These are phyloP conservation scores for Lineolata rhizophorae DNA, from an alignment of 495 filamentous ascomycete genomes.

Conservation along the genomic window DNA sequence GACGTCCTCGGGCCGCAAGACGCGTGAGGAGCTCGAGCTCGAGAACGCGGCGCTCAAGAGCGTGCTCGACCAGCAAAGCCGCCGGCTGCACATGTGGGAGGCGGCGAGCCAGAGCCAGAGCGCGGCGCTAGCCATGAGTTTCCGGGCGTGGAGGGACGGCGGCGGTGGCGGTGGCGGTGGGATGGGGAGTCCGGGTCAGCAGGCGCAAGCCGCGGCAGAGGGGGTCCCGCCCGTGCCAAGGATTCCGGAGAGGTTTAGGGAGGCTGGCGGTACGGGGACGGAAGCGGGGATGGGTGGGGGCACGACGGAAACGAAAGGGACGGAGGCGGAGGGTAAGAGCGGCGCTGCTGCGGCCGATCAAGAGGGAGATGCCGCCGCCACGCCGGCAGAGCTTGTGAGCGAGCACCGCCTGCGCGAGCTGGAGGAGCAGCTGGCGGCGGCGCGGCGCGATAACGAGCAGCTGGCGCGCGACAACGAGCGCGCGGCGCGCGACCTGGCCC, in stretches of 20 bases:
- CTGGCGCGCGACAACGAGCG: conserved; percentile 17
- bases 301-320: too few relatives aligned
- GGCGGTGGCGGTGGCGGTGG: conserved; percentile 4
- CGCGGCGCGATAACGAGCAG: conserved; percentile 31
- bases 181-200: too few relatives aligned
- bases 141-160: conserved; percentile 25
- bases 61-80: conserved; percentile 55
- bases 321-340: too few relatives aligned
- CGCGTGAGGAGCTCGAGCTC: conserved; percentile 59
- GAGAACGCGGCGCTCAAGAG: conserved; percentile 60
- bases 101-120: conserved; percentile 60
- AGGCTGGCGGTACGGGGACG: too few relatives aligned
- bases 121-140: conserved; percentile 55
- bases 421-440: conserved; percentile 29
- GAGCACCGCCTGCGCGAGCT: conserved; percentile 25
- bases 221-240: too few relatives aligned
- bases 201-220: too few relatives aligned
- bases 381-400: too few relatives aligned
- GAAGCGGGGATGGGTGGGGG: too few relatives aligned
- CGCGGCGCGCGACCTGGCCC: conserved; percentile 43
- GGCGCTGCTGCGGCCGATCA: too few relatives aligned
- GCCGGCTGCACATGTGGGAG: conserved; percentile 67
- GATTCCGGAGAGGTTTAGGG: too few relatives aligned
- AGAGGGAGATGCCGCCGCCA: too few relatives aligned
- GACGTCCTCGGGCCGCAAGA: conserved; percentile 22